Conservation (phyloP, 768 basidiomycete genomes). For the Termitomyces sp. region DNA sequence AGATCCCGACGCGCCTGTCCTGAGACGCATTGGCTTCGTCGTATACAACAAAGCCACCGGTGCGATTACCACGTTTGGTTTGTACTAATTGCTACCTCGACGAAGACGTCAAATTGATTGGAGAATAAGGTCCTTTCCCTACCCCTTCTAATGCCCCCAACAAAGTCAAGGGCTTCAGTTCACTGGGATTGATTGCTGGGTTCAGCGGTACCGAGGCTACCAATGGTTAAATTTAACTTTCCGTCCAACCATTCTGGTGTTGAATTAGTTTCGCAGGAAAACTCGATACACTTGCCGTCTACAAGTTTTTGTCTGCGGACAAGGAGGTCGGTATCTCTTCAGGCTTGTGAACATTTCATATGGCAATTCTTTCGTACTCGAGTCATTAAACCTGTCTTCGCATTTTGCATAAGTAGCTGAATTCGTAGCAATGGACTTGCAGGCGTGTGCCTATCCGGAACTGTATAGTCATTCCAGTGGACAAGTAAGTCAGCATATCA, state of each 20-base stretch:
- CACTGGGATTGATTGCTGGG: conserved; percentile 2
- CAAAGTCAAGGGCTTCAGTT: neutral
- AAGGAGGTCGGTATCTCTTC: neutral
- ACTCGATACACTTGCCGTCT: conserved; percentile 2
- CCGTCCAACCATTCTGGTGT: neutral
- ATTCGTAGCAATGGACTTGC: neutral
- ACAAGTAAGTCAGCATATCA: neutral
- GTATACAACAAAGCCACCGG: neutral
- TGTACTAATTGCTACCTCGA: neutral
- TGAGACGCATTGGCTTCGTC: conserved; percentile 4
- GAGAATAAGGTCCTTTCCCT: neutral
- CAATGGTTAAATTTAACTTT: neutral
- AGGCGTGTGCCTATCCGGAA: neutral
- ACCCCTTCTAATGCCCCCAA: neutral
- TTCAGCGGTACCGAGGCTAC: neutral
- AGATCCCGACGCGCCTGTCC: neutral
- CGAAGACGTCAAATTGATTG: neutral
- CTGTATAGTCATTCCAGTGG: no score
- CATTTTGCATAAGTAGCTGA: neutral
- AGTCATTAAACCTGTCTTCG: neutral
- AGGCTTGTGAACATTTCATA: neutral
- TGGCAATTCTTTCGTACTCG: neutral
- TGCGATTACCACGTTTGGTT: neutral
- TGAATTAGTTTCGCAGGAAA: neutral
- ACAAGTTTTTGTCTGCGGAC: neutral